Base-by-base conservation (phyloP, 805 yeast species). In the Ogataea trehalophila region DNA sequence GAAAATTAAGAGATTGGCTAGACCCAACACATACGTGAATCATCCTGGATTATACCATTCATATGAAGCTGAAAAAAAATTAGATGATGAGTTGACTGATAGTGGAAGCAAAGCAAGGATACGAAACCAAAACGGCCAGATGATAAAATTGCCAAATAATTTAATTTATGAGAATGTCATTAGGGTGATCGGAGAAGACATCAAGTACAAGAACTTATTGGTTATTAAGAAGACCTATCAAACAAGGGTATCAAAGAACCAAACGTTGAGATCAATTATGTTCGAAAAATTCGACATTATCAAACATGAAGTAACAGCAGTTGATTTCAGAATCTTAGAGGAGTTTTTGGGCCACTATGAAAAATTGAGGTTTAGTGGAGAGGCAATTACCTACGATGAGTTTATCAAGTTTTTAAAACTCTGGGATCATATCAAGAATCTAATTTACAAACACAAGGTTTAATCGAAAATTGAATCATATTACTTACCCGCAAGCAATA, bases 311-410 rank as follows among this genome's bases (percentile, higher is more conserved):
- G 38, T 50, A 26, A 26, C 44, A 16, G 39, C 40, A 18, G 33
- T 33, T n/a, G 58, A 58, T 33, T 26, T 46, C 11, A 33, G 42
- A 18, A 41, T 41, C 11, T 29, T 61, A 5, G 52, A 54, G 6
- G 59, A 68, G 34, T 77, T 76, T 50, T 67, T 81, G 4, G 69
- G 68, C 4, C 62, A 78, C 14, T 90, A 88, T 66, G 96, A 90
- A 54, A 68, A 70, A 43, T 71, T 84, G 35, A 70, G 88, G 49
- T 90, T 81, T 63, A 77, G 92, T 6, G 85, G 87, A 2, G 63
- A 70, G 17, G 72, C 79, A 16, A 78, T 88, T 16, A 65, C 75
- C 1, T 81, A 83, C 52, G 70, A 67, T 4, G 84, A 83, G 37
- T 80, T 90, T 57, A 64, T 78, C 29, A 74, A 70, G 38, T 81